A percentile compares a stretch with the other conserved stretches of the same genome.
These are phyloP conservation scores for apple (Malus domestica) DNA, from an alignment of 306 rosid genomes.

Conservation along the genomic window ASM211411v1 NC_041801.1:4666001-4666500, in stretches of 20 bases:
- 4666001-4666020: slow-evolving; percentile 8
- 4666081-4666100: slow-evolving; percentile 29
- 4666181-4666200: slow-evolving; percentile 2
- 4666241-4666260: slow-evolving; percentile 97
- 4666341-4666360: slow-evolving; percentile 85
- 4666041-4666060: slow-evolving; percentile 16
- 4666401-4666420: slow-evolving; percentile 56
- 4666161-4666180: not conserved
- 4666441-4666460: not conserved
- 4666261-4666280: slow-evolving; percentile 93
- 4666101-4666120: slow-evolving; percentile 57
- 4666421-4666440: slow-evolving; percentile 21
- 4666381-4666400: slow-evolving; percentile 4
- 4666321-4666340: slow-evolving; percentile 80
- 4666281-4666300: slow-evolving; percentile 96
- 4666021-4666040: slow-evolving; percentile 14
- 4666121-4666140: slow-evolving; percentile 96
- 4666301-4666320: slow-evolving; percentile 75
- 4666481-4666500: not conserved
- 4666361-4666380: slow-evolving; percentile 11
- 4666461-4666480: slow-evolving; percentile 7
- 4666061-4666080: slow-evolving; percentile 10
- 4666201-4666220: not conserved
- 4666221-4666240: slow-evolving; percentile 36
- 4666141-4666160: slow-evolving; percentile 87